Percentiles rank a stretch among this genome's conserved stretches.
phyloP scores from a whole-genome alignment of 2,329 filamentous ascomycete species.

The Colletotrichum cuscutae region DNA sequence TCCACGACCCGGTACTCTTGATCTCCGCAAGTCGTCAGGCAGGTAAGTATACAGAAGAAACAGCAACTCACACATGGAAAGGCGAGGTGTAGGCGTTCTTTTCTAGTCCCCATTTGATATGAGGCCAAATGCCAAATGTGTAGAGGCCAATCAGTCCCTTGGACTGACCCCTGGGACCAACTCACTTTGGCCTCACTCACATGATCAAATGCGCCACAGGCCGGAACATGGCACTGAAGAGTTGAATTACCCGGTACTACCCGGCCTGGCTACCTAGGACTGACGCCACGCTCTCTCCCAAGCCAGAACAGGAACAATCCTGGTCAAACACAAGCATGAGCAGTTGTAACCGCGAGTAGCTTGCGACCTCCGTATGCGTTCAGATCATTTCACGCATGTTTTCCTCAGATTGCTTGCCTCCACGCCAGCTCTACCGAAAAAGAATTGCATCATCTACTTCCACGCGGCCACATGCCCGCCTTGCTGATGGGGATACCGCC shows the following conservation, averaged over 20 bases:
- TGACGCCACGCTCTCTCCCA: conserved; percentile 26
- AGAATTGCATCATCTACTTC: conserved; percentile 11
- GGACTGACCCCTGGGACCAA: not conserved
- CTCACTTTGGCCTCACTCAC: not conserved
- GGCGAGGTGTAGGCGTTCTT: too few species aligned
- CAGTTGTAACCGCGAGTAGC: conserved; percentile 18
- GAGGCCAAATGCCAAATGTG: not conserved
- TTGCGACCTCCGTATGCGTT: conserved; percentile 14
- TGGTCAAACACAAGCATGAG: conserved; percentile 20
- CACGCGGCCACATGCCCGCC: not conserved
- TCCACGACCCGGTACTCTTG: conserved; percentile 19
- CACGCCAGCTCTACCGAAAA: conserved; percentile 9
- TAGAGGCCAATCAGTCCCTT: not conserved
- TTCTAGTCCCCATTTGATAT: not conserved
- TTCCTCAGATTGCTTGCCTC: conserved; percentile 4
- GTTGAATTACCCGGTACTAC: conserved; percentile 31
- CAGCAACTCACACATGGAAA: not conserved
- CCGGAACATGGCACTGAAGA: conserved; percentile 1
- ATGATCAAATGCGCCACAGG: not conserved
- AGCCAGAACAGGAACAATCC: conserved; percentile 17
- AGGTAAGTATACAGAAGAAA: conserved; percentile 20
- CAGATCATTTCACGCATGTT: conserved; percentile 13
- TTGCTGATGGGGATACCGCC: not conserved
- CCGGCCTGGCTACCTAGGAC: conserved; percentile 31
- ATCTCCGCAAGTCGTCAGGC: conserved; percentile 18